Base-by-base conservation (phyloP, 805 yeast genomes). In the Sugiyamaella smithiae region DNA sequence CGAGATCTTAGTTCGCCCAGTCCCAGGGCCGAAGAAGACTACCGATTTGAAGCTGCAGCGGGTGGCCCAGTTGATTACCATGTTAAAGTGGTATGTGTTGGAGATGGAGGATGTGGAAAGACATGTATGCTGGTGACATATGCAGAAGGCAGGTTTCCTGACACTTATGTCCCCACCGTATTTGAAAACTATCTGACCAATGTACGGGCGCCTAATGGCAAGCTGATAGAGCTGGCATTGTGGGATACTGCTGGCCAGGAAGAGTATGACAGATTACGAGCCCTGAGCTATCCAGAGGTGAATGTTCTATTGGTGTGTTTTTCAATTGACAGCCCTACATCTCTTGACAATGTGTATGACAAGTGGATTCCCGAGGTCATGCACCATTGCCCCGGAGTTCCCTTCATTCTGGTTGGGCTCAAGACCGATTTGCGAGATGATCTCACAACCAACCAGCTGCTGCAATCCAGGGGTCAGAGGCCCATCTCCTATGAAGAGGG, bases 211-310 rank as follows among this genome's bases (percentile, higher is more conserved):
- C 84, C 85, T 50, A 91, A 85, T 62, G 95, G 95, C 44, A 85
- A 91, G 70, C 80, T 86, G 67, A 97, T 91, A 51, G 96, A 90
- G 68, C 75, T 89, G 69, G 96, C 96, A 5, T 75, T 89, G 58
- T 89, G 97, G 97, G 97, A 89, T 88, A 89, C 97, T 59, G 96
- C 97, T 49, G 97, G 97, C 57, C 97, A 89, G 79, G 97, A 89
- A 76, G 97, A 90, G 74, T 89, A 89, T 67, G 96, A 88, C 70
- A 85, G 96, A 70, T 75, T 88, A 60, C 84, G 96, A 72, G 96
- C 96, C 38, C 74, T 88, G 57, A 84, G 91, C 11, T 89, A 89
- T 70, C 96, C 96, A 54, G 96, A 89, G 67, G 85, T 96, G 33
- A 86, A 88, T 67, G 97, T 89, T 55, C 85, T 89, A 52, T 77